Evolutionary conservation across 2,329 filamentous ascomycete genomes (phyloP).

Genomic region (Pezicula neosporulosa): DNA sequence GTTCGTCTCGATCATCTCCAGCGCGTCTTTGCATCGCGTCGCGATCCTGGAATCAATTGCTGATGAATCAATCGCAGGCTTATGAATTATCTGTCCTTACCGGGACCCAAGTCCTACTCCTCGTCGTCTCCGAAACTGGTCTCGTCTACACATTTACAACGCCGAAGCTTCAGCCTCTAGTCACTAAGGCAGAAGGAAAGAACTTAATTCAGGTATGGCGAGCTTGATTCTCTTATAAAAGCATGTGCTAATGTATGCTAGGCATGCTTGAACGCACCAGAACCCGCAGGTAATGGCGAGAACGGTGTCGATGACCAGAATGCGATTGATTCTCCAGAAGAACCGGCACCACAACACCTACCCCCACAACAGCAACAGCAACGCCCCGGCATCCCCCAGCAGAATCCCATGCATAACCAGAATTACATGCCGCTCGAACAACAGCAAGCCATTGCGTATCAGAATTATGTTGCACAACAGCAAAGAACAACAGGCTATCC

Average conservation of each 20-base stretch:
- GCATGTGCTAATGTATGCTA: conserved; percentile 40
- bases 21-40: conserved; percentile 20
- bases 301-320: conserved; percentile 75
- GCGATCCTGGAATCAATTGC: conserved; percentile 13
- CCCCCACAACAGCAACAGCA: conserved; percentile 60
- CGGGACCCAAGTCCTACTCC: conserved; percentile 91
- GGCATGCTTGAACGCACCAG: conserved; percentile 95
- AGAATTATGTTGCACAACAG: conserved; percentile 74
- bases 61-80: conserved; percentile 53
- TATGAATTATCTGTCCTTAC: conserved; percentile 97
- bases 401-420: conserved; percentile 54
- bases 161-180: conserved; percentile 94
- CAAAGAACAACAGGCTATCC: conserved; percentile 69
- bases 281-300: conserved; percentile 77
- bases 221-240: neutral
- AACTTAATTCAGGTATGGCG: conserved; percentile 86
- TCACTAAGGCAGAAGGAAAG: conserved; percentile 98
- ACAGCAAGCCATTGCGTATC: conserved; percentile 77
- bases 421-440: conserved; percentile 67
- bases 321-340: conserved; percentile 87
- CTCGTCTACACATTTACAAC: conserved; percentile 98
- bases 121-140: conserved; percentile 95
- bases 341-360: conserved; percentile 73
- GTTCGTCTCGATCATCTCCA: conserved; percentile 48
- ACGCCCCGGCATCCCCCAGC: conserved; percentile 59